Base-by-base conservation (phyloP, 345 rosid genomes). In the Eucalyptus leucophloia region DNA sequence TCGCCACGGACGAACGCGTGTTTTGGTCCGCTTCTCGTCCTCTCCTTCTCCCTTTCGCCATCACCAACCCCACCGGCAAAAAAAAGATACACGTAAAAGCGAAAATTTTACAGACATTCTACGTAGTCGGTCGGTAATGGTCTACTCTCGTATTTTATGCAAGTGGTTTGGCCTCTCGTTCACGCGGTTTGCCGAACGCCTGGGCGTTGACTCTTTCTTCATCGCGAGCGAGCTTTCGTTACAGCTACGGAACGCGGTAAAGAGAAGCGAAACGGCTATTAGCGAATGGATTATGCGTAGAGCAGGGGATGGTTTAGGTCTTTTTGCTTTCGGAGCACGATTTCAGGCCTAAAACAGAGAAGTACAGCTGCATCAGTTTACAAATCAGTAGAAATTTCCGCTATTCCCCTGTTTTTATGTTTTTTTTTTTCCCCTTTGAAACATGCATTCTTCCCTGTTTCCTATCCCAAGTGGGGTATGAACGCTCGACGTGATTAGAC, bases 171-270 rank as follows among this genome's bases (percentile, higher is more conserved):
- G 83, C 15, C 28, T 19, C 82, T 19, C 26, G 82, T 69, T 86
- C 86, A 87, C 88, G 90, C 87, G 90, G 90, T 89, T 87, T 37
- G 58, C 88, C 40, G 17, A 28, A 72, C 54, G 13, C 86, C 88
- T 6, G 13, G 14, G 83, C 83, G 83, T 21, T 77, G 47, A 77
- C 45, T 21, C 24, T 24, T 21, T 21, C 47, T 37, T 12, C 28
- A 11, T 37, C 45, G 83, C 45, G 7, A 3, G 83, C 44, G 1
- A 51, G 49, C 30, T 37, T 45, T 56, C n/a, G 60, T 81, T 28
- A 12, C n/a, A 28, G 87, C 87, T 2, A 83, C 51, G 32, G 50
- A 7, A 47, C 87, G 47, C 15, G 86, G 83, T 6, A 1, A 65
- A 21, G 47, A 77, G 47, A 21, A 23, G 2, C 26, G 83, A 12